Base-by-base conservation (phyloP, 163 green algal species). In the Picocystis sp. region DNA sequence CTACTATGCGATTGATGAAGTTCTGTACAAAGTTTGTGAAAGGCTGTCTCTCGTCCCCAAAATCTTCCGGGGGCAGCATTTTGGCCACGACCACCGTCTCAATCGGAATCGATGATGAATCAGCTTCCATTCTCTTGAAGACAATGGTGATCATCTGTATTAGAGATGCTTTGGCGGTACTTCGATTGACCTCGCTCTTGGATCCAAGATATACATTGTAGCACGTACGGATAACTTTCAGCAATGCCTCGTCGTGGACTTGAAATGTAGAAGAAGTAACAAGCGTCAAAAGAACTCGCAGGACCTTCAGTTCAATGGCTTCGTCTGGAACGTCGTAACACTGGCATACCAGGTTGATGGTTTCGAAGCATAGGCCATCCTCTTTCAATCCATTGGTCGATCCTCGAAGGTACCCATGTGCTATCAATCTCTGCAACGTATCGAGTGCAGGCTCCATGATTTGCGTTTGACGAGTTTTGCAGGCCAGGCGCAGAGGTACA, bases 181-280 rank as follows among this genome's bases (percentile, higher is more conserved):
- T 83, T 64, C 95, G 88, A 63, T 94, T 98, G 23, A 92, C 77
- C 42, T 94, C 82, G 15, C 56, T 78, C 51, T 84, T 80, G 43
- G 67, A 82, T 66, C 83, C 83, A 35, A 97, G 68, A 76, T 87
- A 94, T 52, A 97, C 90, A 69, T 97, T 95, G 78, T 95, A 97
- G 68, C 76, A 89, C 15, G 83, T 84, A 22, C 84, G 73, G 5
- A 50, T 33, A 9, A 50, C 50, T 8, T 63, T 57, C 9, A 77
- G 58, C 34, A 77, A 57, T 24, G 55, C 52, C 33, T 70, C 55
- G 17, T 63, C 58, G 54, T 77, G 69, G 21, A 77, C 66, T 57
- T 50, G 65, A 33, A 61, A 19, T 11, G 15, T 38, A 11, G 29
- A 38, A 38, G 29, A 38, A 38, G 29, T 38, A 8, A 38, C 29